Evolutionary conservation across 2,329 filamentous ascomycete genomes (phyloP).

Genomic region (Cladosporium sp.): DNA sequence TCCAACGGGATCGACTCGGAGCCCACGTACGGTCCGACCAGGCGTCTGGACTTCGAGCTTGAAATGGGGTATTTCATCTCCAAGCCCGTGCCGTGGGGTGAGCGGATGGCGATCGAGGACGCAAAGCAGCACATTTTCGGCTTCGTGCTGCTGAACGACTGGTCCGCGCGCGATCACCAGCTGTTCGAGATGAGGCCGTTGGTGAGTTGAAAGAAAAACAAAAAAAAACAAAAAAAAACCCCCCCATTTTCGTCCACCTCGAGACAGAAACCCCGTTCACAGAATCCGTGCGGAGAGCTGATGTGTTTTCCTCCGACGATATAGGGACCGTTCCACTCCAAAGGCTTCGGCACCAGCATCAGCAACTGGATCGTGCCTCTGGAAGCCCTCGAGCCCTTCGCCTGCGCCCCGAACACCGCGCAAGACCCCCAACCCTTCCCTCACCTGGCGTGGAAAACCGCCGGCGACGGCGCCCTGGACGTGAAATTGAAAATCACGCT

Average conservation of each 20-base stretch:
- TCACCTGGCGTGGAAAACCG: conserved; percentile 30
- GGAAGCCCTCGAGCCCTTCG: conserved; percentile 53
- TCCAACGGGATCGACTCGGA: conserved; percentile 29
- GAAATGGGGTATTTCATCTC: conserved; percentile 51
- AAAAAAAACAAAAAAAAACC: too few species aligned
- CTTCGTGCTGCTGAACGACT: conserved; percentile 63
- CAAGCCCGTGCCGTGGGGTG: conserved; percentile 42
- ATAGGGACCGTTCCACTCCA: conserved; percentile 59
- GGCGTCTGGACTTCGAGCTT: conserved; percentile 51
- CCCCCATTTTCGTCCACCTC: too few species aligned
- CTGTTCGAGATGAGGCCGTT: conserved; percentile 14
- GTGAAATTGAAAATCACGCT: conserved; percentile 36
- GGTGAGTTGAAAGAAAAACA: neutral
- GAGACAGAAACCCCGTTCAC: too few species aligned
- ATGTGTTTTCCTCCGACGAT: conserved; percentile 32
- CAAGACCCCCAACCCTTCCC: conserved; percentile 33
- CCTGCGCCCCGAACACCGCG: conserved; percentile 28
- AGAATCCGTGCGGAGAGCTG: neutral
- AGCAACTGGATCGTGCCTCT: conserved; percentile 63
- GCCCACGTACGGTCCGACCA: conserved; percentile 45
- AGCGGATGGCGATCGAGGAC: conserved; percentile 42
- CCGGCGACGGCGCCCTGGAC: conserved; percentile 31
- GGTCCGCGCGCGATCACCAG: conserved; percentile 44
- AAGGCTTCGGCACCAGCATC: conserved; percentile 61
- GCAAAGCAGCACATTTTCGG: conserved; percentile 61